These are phyloP conservation scores for Dalbergia cultrata DNA, from an alignment of 306 rosid genomes.

Conservation along the genomic window DNA sequence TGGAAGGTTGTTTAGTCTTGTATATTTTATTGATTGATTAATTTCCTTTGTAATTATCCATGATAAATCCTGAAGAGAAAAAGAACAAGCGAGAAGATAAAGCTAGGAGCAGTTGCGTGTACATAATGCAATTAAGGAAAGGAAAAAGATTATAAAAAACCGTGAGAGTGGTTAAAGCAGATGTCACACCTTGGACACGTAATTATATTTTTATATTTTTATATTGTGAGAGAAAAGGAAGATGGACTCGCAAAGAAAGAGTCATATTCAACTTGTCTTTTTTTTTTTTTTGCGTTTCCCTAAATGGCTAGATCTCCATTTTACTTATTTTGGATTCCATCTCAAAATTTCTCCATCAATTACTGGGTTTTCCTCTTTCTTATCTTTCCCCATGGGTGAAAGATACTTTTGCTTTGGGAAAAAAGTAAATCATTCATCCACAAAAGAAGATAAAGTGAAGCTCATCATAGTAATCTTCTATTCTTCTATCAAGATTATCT, in stretches of 20 bases:
- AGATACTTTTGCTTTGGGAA: slow-evolving; percentile 1
- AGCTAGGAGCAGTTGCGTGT: slow-evolving; percentile 45
- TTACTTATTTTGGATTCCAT: neutral
- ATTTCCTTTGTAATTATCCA: neutral
- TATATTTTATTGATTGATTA: neutral
- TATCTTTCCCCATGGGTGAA: neutral
- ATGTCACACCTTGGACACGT: slow-evolving; percentile 42
- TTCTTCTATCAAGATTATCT: no score
- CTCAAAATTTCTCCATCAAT: slow-evolving; percentile 17
- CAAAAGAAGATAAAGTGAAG: neutral
- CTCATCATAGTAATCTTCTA: neutral
- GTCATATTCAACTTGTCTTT: slow-evolving; percentile 24
- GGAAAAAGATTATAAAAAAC: slow-evolving; percentile 55
- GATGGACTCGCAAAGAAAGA: neutral
- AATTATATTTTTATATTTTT: slow-evolving; percentile 2
- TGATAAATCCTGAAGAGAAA: slow-evolving; percentile 10
- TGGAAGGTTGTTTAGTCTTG: slow-evolving; percentile 34
- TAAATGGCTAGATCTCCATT: neutral
- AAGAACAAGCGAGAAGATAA: slow-evolving; percentile 18
- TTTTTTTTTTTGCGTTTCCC: neutral
- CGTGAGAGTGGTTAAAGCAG: slow-evolving; percentile 43
- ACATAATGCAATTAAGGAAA: slow-evolving; percentile 38
- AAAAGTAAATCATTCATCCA: neutral
- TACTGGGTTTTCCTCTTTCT: neutral
- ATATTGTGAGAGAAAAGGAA: neutral